Evolutionary conservation across 192 early-diverging fungal species (phyloP).

Genomic region (Coemansia sp.): DNA sequence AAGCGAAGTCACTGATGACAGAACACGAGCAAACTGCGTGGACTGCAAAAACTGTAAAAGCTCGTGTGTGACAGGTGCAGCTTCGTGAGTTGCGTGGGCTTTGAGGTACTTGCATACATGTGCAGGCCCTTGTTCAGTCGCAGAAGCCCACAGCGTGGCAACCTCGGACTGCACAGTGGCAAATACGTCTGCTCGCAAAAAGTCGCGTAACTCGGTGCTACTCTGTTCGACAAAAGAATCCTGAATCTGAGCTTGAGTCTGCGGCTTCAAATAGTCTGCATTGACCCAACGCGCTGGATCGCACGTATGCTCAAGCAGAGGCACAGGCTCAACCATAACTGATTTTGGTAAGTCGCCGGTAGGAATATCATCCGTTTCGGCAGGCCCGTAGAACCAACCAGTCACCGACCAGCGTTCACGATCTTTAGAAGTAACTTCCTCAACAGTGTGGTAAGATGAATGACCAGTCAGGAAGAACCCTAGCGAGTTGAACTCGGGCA

Average conservation of each 20-base stretch:
- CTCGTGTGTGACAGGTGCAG: neutral
- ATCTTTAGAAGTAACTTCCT: constrained; percentile 57
- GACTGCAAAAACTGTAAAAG: constrained; percentile 25
- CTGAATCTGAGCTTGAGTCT: constrained; percentile 36
- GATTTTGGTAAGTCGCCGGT: constrained; percentile 6
- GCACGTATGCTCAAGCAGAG: neutral
- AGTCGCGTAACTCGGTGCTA: constrained; percentile 42
- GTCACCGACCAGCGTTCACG: constrained; percentile 62
- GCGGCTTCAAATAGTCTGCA: constrained; percentile 46
- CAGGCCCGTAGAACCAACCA: constrained; percentile 67
- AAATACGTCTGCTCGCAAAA: constrained; percentile 20
- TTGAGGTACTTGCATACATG: constrained; percentile 55
- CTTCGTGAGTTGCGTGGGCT: neutral
- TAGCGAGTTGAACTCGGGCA: constrained; percentile 59
- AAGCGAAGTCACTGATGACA: constrained; percentile 25
- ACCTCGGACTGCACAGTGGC: constrained; percentile 6
- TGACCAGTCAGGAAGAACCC: constrained; percentile 63
- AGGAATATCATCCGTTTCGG: neutral
- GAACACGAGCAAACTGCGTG: constrained; percentile 23
- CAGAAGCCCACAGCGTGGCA: constrained; percentile 21
- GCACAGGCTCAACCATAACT: constrained; percentile 2
- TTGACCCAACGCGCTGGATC: constrained; percentile 49
- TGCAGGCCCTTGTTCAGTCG: constrained; percentile 44
- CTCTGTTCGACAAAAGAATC: constrained; percentile 52
- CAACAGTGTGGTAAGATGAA: constrained; percentile 59